Conservation (phyloP, 768 basidiomycete genomes). For the Mycena vulgaris region DNA sequence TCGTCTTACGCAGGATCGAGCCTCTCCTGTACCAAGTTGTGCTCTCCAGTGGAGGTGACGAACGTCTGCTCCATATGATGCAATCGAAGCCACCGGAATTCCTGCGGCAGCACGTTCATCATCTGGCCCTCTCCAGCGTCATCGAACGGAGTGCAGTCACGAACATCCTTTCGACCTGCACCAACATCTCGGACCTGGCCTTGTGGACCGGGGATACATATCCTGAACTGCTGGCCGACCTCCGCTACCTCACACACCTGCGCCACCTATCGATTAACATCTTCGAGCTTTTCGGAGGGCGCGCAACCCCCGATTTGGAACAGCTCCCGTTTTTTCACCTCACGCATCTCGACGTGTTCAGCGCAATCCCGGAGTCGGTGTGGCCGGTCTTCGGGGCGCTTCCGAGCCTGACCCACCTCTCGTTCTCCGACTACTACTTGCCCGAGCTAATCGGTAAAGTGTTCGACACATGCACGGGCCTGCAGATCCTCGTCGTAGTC, state of each 20-base stretch:
- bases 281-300: conserved; percentile 19
- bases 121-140: conserved; percentile 13
- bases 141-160: not conserved
- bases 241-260: conserved; percentile 18
- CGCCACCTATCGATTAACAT: conserved; percentile 26
- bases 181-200: conserved; percentile 15
- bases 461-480: conserved; percentile 3
- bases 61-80: conserved; percentile 7
- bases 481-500: conserved; percentile 23
- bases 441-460: not conserved
- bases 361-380: not conserved
- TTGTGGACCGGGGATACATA: conserved; percentile 30
- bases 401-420: conserved; percentile 25
- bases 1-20: conserved; percentile 18
- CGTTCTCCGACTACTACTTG: conserved; percentile 7
- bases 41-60: not conserved
- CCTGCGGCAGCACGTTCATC: conserved; percentile 19
- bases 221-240: conserved; percentile 7
- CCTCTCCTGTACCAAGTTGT: conserved; percentile 21
- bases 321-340: conserved; percentile 14
- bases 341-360: conserved; percentile 35
- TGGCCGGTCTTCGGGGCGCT: conserved; percentile 27
- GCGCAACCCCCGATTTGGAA: not conserved
- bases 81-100: conserved; percentile 23
- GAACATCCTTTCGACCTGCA: conserved; percentile 25